Conservation (phyloP, 164 flowering plant species). For the Aristolochia contorta region DNA sequence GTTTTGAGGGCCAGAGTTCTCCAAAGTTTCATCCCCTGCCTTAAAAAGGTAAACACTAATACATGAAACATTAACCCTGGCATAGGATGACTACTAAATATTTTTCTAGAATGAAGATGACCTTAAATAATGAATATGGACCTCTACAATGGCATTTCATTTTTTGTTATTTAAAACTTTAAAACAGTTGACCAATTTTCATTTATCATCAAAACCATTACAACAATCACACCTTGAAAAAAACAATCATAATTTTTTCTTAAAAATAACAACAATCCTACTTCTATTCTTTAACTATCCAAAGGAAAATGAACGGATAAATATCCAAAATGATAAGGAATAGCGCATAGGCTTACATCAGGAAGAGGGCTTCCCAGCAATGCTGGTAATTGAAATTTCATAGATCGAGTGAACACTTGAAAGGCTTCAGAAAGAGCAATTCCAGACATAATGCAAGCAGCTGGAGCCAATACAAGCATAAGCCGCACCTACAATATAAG, state of each 20-base stretch:
- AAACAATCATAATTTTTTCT: too few species aligned
- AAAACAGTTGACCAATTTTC: too few species aligned
- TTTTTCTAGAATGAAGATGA: background rate
- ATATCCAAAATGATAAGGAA: too few species aligned
- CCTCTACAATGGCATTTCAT: too few species aligned
- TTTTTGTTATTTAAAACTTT: too few species aligned
- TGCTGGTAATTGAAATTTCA: conserved; percentile 65
- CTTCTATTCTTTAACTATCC: too few species aligned
- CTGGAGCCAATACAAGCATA: conserved; percentile 99
- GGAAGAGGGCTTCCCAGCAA: conserved; percentile 8
- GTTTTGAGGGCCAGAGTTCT: conserved; percentile 23
- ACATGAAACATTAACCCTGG: conserved; percentile 12
- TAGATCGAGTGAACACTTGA: conserved; percentile 76
- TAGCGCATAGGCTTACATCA: too few species aligned
- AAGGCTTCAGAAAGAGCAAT: conserved; percentile 96
- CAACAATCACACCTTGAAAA: too few species aligned
- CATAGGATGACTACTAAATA: conserved; percentile 6
- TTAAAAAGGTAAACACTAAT: conserved; percentile 24
- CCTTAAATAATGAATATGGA: background rate
- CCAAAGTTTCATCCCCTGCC: conserved; percentile 56
- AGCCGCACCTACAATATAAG: conserved; percentile 65
- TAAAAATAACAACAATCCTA: too few species aligned
- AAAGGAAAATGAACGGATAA: too few species aligned
- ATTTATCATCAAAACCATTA: too few species aligned
- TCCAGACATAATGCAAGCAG: conserved; percentile 97